Conservation (phyloP, 768 basidiomycete genomes). For the Suillus lakei region DNA sequence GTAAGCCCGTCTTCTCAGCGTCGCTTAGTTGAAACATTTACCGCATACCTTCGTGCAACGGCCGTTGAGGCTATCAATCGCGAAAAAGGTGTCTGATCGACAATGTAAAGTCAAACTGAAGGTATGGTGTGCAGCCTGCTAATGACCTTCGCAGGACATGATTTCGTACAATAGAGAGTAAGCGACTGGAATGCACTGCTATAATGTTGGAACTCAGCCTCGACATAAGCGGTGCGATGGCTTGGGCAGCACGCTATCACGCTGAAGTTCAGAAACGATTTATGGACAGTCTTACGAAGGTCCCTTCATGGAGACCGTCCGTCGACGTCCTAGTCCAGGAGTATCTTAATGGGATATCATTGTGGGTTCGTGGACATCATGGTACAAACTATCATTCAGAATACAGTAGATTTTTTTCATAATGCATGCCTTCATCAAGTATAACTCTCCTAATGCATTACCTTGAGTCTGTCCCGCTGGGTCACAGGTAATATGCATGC, state of each 20-base stretch:
- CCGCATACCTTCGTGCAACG: neutral
- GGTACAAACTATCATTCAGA: too few species aligned
- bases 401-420: too few species aligned
- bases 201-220: constrained; percentile 34
- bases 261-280: constrained; percentile 18
- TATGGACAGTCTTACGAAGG: constrained; percentile 19
- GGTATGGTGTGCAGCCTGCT: neutral
- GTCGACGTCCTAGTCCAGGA: constrained; percentile 26
- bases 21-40: constrained; percentile 10
- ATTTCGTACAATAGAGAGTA: constrained; percentile 41
- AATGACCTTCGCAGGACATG: constrained; percentile 32
- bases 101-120: constrained; percentile 21
- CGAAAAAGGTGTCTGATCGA: constrained; percentile 19
- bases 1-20: constrained; percentile 5
- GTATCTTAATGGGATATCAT: constrained; percentile 30
- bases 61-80: constrained; percentile 11
- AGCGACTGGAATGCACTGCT: constrained; percentile 36
- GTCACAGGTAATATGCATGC: too few species aligned
- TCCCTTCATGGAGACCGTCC: constrained; percentile 33
- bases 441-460: too few species aligned
- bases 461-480: too few species aligned
- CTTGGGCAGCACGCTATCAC: constrained; percentile 27
- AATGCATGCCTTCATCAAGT: too few species aligned
- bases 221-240: constrained; percentile 32
- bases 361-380: constrained; percentile 34